Base-by-base conservation (phyloP, 495 filamentous ascomycete species). In the Neurospora sp. region DNA sequence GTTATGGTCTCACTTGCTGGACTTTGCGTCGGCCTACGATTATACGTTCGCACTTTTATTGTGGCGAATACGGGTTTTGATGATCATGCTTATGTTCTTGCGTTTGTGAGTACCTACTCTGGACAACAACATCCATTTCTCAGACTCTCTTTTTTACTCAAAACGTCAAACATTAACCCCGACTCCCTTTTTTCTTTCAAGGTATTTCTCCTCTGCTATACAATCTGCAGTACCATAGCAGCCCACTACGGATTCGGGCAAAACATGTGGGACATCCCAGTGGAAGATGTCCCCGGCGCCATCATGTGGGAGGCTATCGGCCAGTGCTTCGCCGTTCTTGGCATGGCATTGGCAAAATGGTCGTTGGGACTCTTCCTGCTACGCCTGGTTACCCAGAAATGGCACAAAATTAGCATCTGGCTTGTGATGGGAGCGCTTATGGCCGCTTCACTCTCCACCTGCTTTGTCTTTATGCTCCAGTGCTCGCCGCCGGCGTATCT, bases 381-480 rank as follows among this genome's bases (percentile, higher is more conserved):
- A 22, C 80, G 82, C 8, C 77, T 84, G 3, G 82, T 83, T 27
- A 76, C 75, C 39, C 53, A 75, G 20, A 45, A 39, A 1, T 83
- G 81, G 81, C 81, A 83, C 53, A 77, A 74, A 41, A 71, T 80
- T 18, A 75, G 72, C 12, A 74, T 81, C n/a, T 79, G 76, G 78
- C 42, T 69, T 2, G 78, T 77, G 8, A 76, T 74, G 27, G 69
- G 69, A 35, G 42, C 72, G 22, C 78, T 77, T 2, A 14, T n/a
- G 38, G 39, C 71, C 8, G 76, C 76, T 44, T 75, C 76, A 3
- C 40, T 37, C 53, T 65, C 53, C 27, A 27, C 35, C 53, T 65
- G 53, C 53, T 65, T 87, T 38, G 83, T 82, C 59, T 84, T 83
- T 69, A 80, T 87, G 68, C 81, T 85, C 73, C 87, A 88, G 76